A percentile compares a stretch with the other conserved stretches of the same genome.
phyloP scores from a whole-genome alignment of 768 basidiomycete genomes.

The Epithele typhae region DNA sequence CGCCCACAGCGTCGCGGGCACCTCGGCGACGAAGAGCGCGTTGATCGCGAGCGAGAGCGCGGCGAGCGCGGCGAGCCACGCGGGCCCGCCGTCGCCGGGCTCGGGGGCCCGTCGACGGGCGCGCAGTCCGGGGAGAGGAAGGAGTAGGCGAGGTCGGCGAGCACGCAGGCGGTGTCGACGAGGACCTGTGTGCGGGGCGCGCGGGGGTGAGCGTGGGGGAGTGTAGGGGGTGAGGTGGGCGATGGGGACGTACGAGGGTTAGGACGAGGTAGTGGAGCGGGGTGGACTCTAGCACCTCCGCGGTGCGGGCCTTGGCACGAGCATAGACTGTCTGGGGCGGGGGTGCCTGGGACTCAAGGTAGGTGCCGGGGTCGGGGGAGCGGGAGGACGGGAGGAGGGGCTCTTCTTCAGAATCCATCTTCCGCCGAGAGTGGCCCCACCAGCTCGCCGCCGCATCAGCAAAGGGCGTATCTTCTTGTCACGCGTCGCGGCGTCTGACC shows the following conservation, averaged over 20 bases:
- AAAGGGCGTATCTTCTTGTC: too few species aligned
- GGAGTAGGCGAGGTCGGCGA: conserved; percentile 65
- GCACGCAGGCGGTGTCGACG: conserved; percentile 66
- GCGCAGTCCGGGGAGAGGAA: conserved; percentile 55
- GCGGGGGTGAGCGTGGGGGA: conserved; percentile 12
- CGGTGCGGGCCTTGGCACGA: conserved; percentile 28
- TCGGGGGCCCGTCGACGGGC: conserved; percentile 29
- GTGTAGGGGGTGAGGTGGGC: conserved; percentile 9
- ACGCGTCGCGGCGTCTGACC: too few species aligned
- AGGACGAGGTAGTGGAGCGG: conserved; percentile 55
- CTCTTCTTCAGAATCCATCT: conserved; percentile 26
- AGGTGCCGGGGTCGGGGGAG: background rate
- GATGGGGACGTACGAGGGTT: conserved; percentile 42
- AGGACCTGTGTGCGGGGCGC: too few species aligned
- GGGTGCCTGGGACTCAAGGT: conserved; percentile 3
- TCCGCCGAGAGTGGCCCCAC: too few species aligned
- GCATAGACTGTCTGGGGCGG: conserved; percentile 7
- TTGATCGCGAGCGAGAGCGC: conserved; percentile 66
- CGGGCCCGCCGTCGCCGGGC: too few species aligned
- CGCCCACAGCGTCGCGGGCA: conserved; percentile 65
- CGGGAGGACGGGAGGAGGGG: conserved; percentile 20
- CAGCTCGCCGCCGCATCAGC: too few species aligned
- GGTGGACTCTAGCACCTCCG: conserved; percentile 46
- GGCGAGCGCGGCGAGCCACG: conserved; percentile 62
- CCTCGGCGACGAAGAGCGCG: conserved; percentile 71